Evolutionary conservation across 1,284 basidiomycete species (phyloP).

Genomic region (Ganoderma multipileum): DNA sequence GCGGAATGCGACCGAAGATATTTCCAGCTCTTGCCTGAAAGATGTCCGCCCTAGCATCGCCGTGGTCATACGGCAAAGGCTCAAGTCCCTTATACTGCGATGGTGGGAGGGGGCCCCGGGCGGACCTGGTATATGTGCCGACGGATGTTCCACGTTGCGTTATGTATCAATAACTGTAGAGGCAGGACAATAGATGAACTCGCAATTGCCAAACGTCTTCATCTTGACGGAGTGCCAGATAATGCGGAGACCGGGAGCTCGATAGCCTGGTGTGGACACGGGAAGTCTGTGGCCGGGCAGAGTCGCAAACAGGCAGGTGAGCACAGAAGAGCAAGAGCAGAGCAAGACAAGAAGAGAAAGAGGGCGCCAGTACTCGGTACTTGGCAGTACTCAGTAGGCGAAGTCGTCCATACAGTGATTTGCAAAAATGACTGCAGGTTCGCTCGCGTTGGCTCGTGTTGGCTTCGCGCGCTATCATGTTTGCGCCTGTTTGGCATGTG

Average conservation of each 20-base stretch:
- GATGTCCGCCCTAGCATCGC: constrained; percentile 53
- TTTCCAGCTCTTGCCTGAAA: constrained; percentile 44
- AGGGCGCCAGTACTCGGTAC: no score
- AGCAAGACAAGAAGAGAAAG: background rate
- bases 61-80: constrained; percentile 62
- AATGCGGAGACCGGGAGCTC: background rate
- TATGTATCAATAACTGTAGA: constrained; percentile 10
- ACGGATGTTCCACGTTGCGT: constrained; percentile 82
- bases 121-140: constrained; percentile 52
- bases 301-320: background rate
- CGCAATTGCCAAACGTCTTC: constrained; percentile 92
- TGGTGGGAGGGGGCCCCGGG: constrained; percentile 54
- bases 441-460: no score
- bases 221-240: constrained; percentile 47
- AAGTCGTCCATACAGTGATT: no score
- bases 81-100: constrained; percentile 91
- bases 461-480: no score
- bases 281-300: background rate
- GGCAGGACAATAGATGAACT: constrained; percentile 39
- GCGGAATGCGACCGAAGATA: no score
- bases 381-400: no score
- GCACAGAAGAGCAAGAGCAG: background rate
- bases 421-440: no score
- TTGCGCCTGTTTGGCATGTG: no score
- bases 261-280: no score